Conservation (phyloP, 495 filamentous ascomycete genomes). For the Penicillium coffeae region DNA sequence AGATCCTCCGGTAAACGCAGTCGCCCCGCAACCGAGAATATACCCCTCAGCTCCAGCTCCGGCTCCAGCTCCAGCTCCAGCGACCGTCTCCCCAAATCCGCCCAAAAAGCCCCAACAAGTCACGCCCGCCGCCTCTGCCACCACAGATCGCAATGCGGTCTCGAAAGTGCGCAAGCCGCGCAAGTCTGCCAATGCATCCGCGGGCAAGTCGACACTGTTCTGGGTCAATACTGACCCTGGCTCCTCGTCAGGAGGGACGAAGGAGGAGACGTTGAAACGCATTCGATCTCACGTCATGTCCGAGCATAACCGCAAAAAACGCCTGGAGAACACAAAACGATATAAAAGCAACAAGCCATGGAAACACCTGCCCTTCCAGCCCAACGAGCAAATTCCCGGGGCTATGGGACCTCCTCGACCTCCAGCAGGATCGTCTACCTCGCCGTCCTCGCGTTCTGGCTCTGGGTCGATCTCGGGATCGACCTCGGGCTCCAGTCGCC, state of each 20-base stretch:
- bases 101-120: neutral
- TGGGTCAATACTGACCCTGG: constrained; percentile 45
- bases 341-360: constrained; percentile 45
- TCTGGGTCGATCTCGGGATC: constrained; percentile 13
- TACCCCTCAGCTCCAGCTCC: neutral
- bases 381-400: constrained; percentile 27
- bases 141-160: constrained; percentile 22
- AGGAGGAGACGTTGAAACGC: constrained; percentile 45
- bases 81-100: too few species aligned
- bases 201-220: constrained; percentile 40
- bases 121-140: neutral
- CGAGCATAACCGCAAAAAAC: constrained; percentile 49
- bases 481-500: constrained; percentile 11
- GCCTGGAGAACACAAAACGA: constrained; percentile 40
- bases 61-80: neutral
- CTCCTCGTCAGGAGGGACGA: constrained; percentile 36
- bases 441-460: neutral
- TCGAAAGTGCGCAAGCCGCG: constrained; percentile 40
- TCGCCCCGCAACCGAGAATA: neutral
- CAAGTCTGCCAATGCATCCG: constrained; percentile 32
- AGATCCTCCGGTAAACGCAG: neutral
- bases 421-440: constrained; percentile 3
- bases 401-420: constrained; percentile 12
- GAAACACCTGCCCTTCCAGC: constrained; percentile 41
- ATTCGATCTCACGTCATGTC: constrained; percentile 52